Evolutionary conservation across 768 basidiomycete species (phyloP), one percentile per base, ranked within the genome.

Genomic region (Multifurca ochricompacta): DNA sequence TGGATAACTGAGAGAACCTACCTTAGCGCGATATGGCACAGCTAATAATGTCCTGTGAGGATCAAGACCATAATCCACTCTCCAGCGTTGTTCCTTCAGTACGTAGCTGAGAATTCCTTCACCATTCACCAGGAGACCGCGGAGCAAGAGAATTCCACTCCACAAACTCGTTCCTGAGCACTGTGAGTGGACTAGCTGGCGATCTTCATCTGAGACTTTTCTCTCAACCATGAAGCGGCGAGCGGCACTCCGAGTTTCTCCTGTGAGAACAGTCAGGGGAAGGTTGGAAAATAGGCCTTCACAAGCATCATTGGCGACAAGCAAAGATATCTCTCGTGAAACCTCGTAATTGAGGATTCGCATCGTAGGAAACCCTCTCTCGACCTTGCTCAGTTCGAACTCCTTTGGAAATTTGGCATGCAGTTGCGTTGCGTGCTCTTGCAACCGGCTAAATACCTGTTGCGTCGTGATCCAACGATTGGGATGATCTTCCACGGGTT

Each of bases 381-480:
- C 16, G 2, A 21, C 30, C 16, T 18, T 16, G 8, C 30, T 28
- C 2, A 45, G 14, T 13, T 48, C 34, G 8, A 48, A 35, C 23
- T 7, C 16, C 23, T 31, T 25, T 14, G 47, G 47, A 36, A 36
- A 48, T 6, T 9, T 25, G 28, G 7, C 19, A 6, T 18, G 35
- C 8, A 49, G 13, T 10, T 2, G 14, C 3, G 6, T 18, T 13
- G 61, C 62, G 16, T 59, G 50, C 8, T 55, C 62, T 3, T 41
- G 52, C 2, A 70, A 58, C 16, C 71, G 67, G 16, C 64, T 55
- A 8, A 77, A 64, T 5, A 77, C 45, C 11, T 71, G 64, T 56
- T 77, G 73, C 0, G 66, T 66, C 4, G 65, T 70, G 1, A 53
- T 62, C 77, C 77, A 79, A 8, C 76, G 70, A 37, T 71, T 62